Conservation (phyloP, 345 rosid genomes). For the Citrus inodora region DNA sequence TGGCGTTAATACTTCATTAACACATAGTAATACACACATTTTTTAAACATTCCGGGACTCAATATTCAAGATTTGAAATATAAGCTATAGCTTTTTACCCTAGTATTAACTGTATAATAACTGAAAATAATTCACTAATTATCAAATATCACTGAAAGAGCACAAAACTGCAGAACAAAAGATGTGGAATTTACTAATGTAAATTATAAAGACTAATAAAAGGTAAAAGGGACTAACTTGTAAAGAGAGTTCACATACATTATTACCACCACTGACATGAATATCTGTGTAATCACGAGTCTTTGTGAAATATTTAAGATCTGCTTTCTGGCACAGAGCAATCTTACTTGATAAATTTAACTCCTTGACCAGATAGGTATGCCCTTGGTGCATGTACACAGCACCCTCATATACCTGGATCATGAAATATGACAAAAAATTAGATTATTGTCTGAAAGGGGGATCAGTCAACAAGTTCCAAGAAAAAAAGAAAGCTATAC, state of each 20-base stretch:
- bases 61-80: constrained; percentile 3
- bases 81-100: not conserved
- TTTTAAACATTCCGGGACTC: not conserved
- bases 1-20: not conserved
- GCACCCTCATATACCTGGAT: constrained; percentile 81
- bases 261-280: constrained; percentile 68
- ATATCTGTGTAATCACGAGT: constrained; percentile 78
- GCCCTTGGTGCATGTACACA: constrained; percentile 83
- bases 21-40: not conserved
- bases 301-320: constrained; percentile 73
- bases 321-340: constrained; percentile 65
- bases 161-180: constrained; percentile 5
- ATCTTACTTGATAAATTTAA: constrained; percentile 55
- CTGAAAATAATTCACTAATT: not conserved
- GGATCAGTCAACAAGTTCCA: not conserved
- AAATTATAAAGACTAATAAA: not conserved
- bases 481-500: not conserved
- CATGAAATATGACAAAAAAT: constrained; percentile 10
- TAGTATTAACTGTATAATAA: not conserved
- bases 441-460: not conserved
- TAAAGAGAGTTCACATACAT: constrained; percentile 42
- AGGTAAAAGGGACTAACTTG: not conserved
- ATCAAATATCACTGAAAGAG: constrained; percentile 2
- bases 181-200: not conserved
- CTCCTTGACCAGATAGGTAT: constrained; percentile 73